Evolutionary conservation across 129 eudicot species (phyloP).

Genomic region (Kitagawia praeruptora): DNA sequence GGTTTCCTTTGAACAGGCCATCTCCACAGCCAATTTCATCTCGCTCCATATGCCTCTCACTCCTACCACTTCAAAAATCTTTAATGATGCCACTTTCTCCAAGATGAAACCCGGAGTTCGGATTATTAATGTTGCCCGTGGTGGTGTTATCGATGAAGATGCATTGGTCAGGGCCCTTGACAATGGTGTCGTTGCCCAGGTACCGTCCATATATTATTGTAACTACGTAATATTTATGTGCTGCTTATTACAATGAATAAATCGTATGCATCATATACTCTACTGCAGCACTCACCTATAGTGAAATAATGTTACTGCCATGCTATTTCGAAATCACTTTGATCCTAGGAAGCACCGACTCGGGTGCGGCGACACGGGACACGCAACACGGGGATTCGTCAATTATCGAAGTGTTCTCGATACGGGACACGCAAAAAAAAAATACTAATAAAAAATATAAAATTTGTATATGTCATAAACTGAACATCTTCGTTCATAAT

Average conservation of each 20-base stretch:
- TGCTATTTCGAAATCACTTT: too few species aligned
- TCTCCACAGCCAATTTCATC: conserved; percentile 57
- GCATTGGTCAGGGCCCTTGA: conserved; percentile 75
- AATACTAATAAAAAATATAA: too few species aligned
- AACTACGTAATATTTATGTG: not conserved
- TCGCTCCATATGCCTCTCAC: conserved; percentile 90
- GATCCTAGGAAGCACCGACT: too few species aligned
- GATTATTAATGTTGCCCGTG: conserved; percentile 67
- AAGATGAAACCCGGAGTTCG: conserved; percentile 83
- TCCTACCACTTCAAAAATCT: conserved; percentile 50
- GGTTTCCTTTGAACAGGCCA: conserved; percentile 58
- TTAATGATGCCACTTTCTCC: conserved; percentile 56
- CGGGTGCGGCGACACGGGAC: too few species aligned
- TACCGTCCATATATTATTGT: not conserved
- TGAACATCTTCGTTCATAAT: too few species aligned
- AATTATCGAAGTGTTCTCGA: too few species aligned
- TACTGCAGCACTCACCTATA: too few species aligned
- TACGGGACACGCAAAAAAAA: too few species aligned
- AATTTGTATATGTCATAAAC: too few species aligned
- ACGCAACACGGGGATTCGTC: too few species aligned
- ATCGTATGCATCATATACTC: too few species aligned
- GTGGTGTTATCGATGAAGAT: conserved; percentile 80
- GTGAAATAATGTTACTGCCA: too few species aligned
- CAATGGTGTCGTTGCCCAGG: conserved; percentile 63
- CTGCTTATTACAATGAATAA: not conserved